Evolutionary conservation across 345 rosid genomes (phyloP), one percentile per base, ranked within the genome.

Genomic region (Moricandia moricandioides): DNA sequence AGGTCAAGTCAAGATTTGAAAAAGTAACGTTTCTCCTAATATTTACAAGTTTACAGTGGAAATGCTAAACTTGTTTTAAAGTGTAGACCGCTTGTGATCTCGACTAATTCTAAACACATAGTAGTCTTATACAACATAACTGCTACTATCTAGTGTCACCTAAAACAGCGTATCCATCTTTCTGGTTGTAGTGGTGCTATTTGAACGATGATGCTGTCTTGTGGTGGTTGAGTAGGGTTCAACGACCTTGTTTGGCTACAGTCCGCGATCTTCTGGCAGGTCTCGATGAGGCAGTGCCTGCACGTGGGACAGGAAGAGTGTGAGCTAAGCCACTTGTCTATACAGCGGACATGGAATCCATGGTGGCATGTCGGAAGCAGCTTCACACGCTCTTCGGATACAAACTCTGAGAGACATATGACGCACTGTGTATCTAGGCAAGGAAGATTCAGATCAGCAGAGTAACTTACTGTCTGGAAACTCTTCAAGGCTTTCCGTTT

Each of bases 221-320:
- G 88, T n/a, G 71, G 73, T 58, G 83, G 79, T 52, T 68, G 76
- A 34, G 76, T 70, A n/a, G 84, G 58, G 70, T 56, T 70, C 5
- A 83, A 51, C 17, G 90, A 68, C 81, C 84, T 83, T 52, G 85
- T 72, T 67, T 82, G 88, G 61, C 78, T 40, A 47, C 85, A 85
- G 5, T 86, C 88, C 4, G 78, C 90, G 35, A 89, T 90, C 82
- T 90, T 90, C 34, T 86, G 84, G 72, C 92, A 89, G 2, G 95
- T 90, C 62, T 84, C 87, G 7, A 87, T 78, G 65, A 90, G 87
- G 81, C 95, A 89, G 82, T 84, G 86, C 34, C 98, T 84, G 86
- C 98, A 91, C 27, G 91, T 91, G 3, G 98, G 98, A 79, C 98
- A 93, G 4, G 97, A 91, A 5, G 98, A 86, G 77, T 91, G 98